These are phyloP conservation scores for Fusarium liriodendri DNA, from an alignment of 2,329 filamentous ascomycete species.

Conservation along the genomic window DNA sequence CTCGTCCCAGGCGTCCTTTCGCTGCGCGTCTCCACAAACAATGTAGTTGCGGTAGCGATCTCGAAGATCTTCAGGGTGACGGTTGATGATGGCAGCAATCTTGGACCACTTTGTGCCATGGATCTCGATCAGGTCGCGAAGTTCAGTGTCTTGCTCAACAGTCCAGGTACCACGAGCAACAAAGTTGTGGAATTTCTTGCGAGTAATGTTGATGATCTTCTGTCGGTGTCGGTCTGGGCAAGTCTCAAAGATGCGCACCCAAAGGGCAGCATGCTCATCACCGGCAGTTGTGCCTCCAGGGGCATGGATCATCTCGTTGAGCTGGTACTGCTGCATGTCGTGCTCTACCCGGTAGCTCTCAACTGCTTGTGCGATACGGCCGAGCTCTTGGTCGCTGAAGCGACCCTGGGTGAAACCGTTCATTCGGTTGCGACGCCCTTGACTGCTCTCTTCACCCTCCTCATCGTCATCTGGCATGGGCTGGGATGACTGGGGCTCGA, in stretches of 20 bases:
- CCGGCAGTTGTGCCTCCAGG: slow-evolving; percentile 51
- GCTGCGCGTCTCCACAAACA: slow-evolving; percentile 64
- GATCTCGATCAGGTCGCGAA: slow-evolving; percentile 48
- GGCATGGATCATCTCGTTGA: slow-evolving; percentile 60
- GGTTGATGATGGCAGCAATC: slow-evolving; percentile 72
- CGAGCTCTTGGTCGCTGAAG: slow-evolving; percentile 58
- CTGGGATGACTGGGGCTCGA: slow-evolving; percentile 30
- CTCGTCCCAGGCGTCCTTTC: slow-evolving; percentile 68
- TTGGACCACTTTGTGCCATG: slow-evolving; percentile 67
- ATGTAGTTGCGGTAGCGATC: slow-evolving; percentile 79
- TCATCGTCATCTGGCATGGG: slow-evolving; percentile 38
- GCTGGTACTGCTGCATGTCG: slow-evolving; percentile 54
- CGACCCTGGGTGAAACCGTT: slow-evolving; percentile 51
- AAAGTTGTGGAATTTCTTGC: slow-evolving; percentile 75
- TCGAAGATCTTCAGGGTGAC: slow-evolving; percentile 73
- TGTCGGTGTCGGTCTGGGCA: slow-evolving; percentile 63
- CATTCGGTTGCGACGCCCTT: slow-evolving; percentile 39
- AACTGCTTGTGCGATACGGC: slow-evolving; percentile 54
- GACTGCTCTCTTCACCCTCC: slow-evolving; percentile 21
- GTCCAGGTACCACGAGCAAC: slow-evolving; percentile 62
- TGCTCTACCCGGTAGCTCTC: slow-evolving; percentile 58
- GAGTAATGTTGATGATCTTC: slow-evolving; percentile 66
- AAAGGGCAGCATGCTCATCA: slow-evolving; percentile 57
- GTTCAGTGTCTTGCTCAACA: slow-evolving; percentile 50
- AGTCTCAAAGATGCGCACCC: slow-evolving; percentile 59